Conservation (phyloP, 2,329 filamentous ascomycete species). For the Aspergillus sp. region DNA sequence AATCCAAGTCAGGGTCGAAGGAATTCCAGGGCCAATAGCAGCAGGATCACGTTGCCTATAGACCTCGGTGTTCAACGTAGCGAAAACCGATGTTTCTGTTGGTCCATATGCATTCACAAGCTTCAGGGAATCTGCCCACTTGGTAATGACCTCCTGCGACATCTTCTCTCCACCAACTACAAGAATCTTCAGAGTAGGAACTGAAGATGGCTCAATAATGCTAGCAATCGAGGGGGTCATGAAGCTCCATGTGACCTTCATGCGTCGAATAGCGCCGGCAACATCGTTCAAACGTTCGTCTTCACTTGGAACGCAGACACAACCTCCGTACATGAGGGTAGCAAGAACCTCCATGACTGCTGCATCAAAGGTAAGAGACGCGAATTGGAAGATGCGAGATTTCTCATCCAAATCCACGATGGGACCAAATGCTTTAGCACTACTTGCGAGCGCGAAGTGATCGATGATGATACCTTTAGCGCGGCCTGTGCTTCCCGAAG, state of each 20-base stretch:
- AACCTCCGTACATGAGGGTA: slow-evolving; percentile 39
- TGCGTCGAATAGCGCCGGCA: slow-evolving; percentile 41
- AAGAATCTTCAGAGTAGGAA: slow-evolving; percentile 38
- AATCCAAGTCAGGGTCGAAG: slow-evolving; percentile 28
- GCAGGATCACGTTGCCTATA: slow-evolving; percentile 10
- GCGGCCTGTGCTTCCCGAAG: slow-evolving; percentile 33
- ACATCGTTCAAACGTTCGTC: slow-evolving; percentile 45
- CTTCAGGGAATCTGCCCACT: slow-evolving; percentile 54
- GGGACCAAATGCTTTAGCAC: slow-evolving; percentile 25
- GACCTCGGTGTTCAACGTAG: slow-evolving; percentile 3
- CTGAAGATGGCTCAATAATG: slow-evolving; percentile 36
- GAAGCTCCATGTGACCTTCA: slow-evolving; percentile 46
- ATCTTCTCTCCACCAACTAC: slow-evolving; percentile 54
- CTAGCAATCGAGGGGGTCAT: slow-evolving; percentile 43
- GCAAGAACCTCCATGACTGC: slow-evolving; percentile 36
- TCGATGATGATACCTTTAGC: slow-evolving; percentile 35
- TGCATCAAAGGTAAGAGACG: slow-evolving; percentile 43
- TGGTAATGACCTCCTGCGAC: slow-evolving; percentile 64
- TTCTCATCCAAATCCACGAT: slow-evolving; percentile 17
- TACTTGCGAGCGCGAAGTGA: slow-evolving; percentile 28
- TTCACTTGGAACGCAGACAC: slow-evolving; percentile 45
- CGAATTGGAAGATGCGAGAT: slow-evolving; percentile 38
- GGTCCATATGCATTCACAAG: slow-evolving; percentile 38
- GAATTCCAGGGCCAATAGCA: slow-evolving; percentile 22
- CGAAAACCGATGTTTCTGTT: slow-evolving; percentile 18